Evolutionary conservation across 1,139 yeast species (phyloP).

Genomic region (Protomyces macrosporus): DNA sequence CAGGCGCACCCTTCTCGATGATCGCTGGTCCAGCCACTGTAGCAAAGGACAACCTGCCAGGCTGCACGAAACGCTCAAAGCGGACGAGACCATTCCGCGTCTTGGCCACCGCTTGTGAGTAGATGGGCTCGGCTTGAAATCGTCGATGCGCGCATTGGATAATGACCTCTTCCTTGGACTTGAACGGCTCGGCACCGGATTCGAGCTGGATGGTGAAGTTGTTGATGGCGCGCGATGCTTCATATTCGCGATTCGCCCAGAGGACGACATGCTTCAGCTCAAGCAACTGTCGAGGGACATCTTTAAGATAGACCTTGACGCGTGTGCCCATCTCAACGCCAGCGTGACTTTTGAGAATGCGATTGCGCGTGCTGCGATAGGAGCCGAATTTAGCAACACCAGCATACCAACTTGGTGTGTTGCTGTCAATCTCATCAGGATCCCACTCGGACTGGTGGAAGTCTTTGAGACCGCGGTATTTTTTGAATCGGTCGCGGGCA

Average conservation of each 20-base stretch:
- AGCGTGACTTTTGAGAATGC: slow-evolving; percentile 57
- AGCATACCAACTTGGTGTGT: slow-evolving; percentile 73
- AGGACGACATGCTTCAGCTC: slow-evolving; percentile 48
- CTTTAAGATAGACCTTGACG: slow-evolving; percentile 53
- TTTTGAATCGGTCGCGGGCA: slow-evolving; percentile 65
- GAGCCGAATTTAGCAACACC: slow-evolving; percentile 69
- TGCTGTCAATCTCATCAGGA: slow-evolving; percentile 69
- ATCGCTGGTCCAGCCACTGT: slow-evolving; percentile 86
- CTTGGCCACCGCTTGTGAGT: slow-evolving; percentile 67
- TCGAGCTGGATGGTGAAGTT: slow-evolving; percentile 62
- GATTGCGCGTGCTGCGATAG: slow-evolving; percentile 71
- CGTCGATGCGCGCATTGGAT: slow-evolving; percentile 94
- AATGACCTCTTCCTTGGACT: slow-evolving; percentile 69
- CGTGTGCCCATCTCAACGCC: slow-evolving; percentile 61
- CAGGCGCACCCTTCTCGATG: slow-evolving; percentile 55
- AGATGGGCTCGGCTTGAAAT: slow-evolving; percentile 74
- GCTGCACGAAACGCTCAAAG: slow-evolving; percentile 75
- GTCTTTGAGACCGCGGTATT: slow-evolving; percentile 83
- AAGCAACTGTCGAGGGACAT: slow-evolving; percentile 51
- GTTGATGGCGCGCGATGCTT: slow-evolving; percentile 76
- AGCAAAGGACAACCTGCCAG: slow-evolving; percentile 70
- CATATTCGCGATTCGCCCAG: slow-evolving; percentile 50
- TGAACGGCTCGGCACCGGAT: slow-evolving; percentile 83
- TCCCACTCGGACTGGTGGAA: slow-evolving; percentile 82
- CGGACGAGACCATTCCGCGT: slow-evolving; percentile 82